Conservation (phyloP, 306 rosid genomes). For the Vigna unguiculata region DNA sequence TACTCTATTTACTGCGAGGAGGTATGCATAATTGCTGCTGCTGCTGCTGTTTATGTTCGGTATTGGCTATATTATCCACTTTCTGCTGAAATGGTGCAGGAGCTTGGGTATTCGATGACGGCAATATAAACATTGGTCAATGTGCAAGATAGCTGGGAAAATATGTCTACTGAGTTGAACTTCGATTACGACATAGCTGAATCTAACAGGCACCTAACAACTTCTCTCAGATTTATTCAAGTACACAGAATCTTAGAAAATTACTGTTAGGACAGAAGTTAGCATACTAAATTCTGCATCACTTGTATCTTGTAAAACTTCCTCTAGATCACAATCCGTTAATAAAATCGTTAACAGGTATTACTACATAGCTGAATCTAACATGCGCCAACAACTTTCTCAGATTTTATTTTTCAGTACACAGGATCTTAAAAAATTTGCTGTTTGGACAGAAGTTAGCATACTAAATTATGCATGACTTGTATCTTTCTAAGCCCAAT, state of each 20-base stretch:
- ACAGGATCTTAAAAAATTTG: constrained; percentile 44
- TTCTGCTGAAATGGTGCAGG: constrained; percentile 58
- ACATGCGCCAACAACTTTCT: constrained; percentile 40
- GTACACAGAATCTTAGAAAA: constrained; percentile 47
- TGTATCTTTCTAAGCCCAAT: constrained; percentile 34
- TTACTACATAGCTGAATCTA: constrained; percentile 48
- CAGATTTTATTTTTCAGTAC: constrained; percentile 41
- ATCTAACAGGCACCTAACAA: constrained; percentile 37
- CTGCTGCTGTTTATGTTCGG: constrained; percentile 10
- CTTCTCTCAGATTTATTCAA: constrained; percentile 39
- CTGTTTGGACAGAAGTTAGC: constrained; percentile 40
- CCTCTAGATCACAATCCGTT: constrained; percentile 50
- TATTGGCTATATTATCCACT: constrained; percentile 13
- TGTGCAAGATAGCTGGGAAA: constrained; percentile 35
- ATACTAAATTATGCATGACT: constrained; percentile 39
- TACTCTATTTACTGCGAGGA: constrained; percentile 47
- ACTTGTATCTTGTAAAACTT: constrained; percentile 46
- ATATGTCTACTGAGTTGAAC: constrained; percentile 40
- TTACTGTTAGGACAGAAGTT: constrained; percentile 36
- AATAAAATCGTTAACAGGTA: constrained; percentile 58
- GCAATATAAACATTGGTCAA: constrained; percentile 10
- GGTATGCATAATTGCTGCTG: constrained; percentile 53
- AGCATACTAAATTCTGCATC: constrained; percentile 39
- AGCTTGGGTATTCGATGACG: constrained; percentile 71
- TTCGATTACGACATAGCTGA: constrained; percentile 14